Conservation (phyloP, 805 yeast species). For the Zygosaccharomyces kombuchaensis region DNA sequence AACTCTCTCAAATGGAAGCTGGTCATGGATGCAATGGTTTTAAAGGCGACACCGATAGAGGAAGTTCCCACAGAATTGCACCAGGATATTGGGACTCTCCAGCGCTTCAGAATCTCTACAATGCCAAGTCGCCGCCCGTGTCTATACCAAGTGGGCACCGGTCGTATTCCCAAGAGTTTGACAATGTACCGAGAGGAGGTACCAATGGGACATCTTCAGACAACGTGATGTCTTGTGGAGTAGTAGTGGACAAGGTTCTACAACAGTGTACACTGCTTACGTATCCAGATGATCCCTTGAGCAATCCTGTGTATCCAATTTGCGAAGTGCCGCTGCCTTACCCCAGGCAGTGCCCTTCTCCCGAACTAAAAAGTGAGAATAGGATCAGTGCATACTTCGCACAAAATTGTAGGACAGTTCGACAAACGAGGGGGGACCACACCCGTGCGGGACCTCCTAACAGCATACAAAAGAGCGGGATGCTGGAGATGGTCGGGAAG, state of each 20-base stretch:
- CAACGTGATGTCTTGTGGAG: neutral
- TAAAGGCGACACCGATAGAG: too few species aligned
- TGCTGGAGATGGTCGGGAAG: neutral
- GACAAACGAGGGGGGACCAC: neutral
- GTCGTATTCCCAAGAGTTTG: neutral
- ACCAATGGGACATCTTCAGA: conserved; percentile 1
- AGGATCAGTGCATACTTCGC: neutral
- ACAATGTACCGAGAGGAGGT: neutral
- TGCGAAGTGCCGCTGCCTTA: neutral
- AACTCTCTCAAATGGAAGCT: too few species aligned
- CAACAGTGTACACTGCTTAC: conserved; percentile 2
- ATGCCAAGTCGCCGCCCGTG: neutral
- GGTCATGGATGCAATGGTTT: too few species aligned
- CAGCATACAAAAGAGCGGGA: neutral
- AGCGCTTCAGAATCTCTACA: neutral
- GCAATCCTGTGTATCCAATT: neutral
- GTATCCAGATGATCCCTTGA: conserved; percentile 2
- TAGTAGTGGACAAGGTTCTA: conserved; percentile 1
- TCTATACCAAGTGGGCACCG: neutral
- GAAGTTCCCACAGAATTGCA: too few species aligned
- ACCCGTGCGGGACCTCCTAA: neutral
- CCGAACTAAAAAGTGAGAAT: neutral
- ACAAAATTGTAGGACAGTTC: neutral
- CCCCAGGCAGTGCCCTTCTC: neutral
- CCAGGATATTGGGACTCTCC: neutral